Evolutionary conservation across 2,329 filamentous ascomycete genomes (phyloP), one percentile per base, ranked within the genome.

Genomic region (Xylaria arbuscula): DNA sequence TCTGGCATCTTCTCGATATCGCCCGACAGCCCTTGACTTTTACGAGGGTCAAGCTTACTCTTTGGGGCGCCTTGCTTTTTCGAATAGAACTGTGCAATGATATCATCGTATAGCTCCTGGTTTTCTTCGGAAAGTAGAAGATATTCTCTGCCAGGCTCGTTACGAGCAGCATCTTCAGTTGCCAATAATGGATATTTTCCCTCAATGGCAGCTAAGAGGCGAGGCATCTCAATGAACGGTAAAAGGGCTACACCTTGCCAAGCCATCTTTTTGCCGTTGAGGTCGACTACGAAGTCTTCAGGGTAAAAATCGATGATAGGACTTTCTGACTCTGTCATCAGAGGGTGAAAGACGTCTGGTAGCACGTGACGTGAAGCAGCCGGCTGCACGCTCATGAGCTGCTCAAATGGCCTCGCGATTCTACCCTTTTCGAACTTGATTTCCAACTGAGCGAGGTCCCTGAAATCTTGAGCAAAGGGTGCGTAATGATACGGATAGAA

Each of bases 401-500:
- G 96, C 81, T 99, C 96, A 77, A 97, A 99, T 0, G 96, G 97
- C 73, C 86, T 92, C 74, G 97, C 98, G 3, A 93, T 92, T 57
- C 86, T 89, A 11, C 95, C 95, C 79, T 94, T 93, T 67, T 93
- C 87, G 74, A 99, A 99, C 19, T 87, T 84, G 72, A 97, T 88
- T 38, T 92, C 86, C 85, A 97, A 89, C 73, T 93, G 90, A 61
- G 86, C 88, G 54, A 99, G 85, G 64, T 94, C 90, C 67, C 92
- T 90, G 79, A 99, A 99, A 80, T 99, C 96, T 61, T 94, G 92
- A 2, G 96, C 96, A 78, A 99, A 99, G 3, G 97, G 96, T 1
- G 96, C 97, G 78, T 99, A 99, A 78, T 99, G 96, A 77, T 98
- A 97, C 0, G 96, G 96, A 77, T 98, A 99, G 79, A 96, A 99